These are phyloP conservation scores for Spirogloea muscicola DNA, from an alignment of 139 green algal species.

Conservation along the genomic window DNA sequence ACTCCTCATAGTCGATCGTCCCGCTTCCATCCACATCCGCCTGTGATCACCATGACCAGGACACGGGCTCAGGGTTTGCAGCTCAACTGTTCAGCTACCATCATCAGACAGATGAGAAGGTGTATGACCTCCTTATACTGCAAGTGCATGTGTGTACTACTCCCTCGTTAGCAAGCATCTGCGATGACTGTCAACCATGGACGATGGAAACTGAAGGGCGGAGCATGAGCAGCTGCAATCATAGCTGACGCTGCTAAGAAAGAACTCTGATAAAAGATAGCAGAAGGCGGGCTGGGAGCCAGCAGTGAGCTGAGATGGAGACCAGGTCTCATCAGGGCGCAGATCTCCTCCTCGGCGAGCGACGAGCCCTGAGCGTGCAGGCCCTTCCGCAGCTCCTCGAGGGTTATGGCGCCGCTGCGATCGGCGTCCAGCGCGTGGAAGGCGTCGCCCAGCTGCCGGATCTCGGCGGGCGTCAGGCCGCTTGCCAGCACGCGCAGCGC, in stretches of 20 bases:
- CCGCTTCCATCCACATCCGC: slow-evolving; percentile 51
- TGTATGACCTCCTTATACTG: neutral
- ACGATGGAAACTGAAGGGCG: neutral
- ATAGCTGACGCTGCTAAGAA: no score
- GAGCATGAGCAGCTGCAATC: neutral
- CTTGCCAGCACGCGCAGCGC: slow-evolving; percentile 58
- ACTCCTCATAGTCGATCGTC: slow-evolving; percentile 82
- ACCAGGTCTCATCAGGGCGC: slow-evolving; percentile 68
- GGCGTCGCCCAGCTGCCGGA: slow-evolving; percentile 51
- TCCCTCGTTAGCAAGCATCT: neutral
- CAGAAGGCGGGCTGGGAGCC: neutral
- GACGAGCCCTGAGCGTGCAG: slow-evolving; percentile 43
- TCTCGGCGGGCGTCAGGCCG: slow-evolving; percentile 50
- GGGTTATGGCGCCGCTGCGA: slow-evolving; percentile 52
- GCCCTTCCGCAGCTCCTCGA: slow-evolving; percentile 55
- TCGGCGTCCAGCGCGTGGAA: slow-evolving; percentile 60
- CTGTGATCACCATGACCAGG: neutral
- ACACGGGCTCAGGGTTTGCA: neutral
- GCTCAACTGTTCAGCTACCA: neutral
- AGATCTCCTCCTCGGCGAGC: slow-evolving; percentile 58
- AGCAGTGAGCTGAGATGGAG: neutral
- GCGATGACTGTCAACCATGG: neutral
- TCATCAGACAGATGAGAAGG: neutral
- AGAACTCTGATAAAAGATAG: no score
- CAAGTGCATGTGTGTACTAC: neutral